Percentiles rank a stretch among this genome's conserved stretches.
phyloP scores from a whole-genome alignment of 305 asterid species.

The Nicotiana rustica region DNA sequence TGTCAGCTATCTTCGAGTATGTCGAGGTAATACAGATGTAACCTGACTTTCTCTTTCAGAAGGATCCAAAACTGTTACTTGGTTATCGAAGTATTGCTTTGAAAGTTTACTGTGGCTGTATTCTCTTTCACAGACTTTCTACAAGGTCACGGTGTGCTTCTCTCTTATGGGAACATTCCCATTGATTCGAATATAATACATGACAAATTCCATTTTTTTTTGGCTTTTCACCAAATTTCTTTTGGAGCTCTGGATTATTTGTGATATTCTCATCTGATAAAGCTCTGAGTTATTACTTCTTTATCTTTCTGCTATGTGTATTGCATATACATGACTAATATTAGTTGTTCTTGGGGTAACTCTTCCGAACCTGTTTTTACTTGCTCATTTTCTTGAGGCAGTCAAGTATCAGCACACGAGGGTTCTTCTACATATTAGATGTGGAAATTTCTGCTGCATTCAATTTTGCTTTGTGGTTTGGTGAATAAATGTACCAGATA shows the following conservation, averaged over 20 bases:
- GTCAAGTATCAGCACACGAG: not conserved
- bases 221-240: not conserved
- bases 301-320: not conserved
- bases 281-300: not conserved
- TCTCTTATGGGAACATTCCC: not conserved
- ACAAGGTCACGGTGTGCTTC: slow-evolving; percentile 9
- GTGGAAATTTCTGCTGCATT: slow-evolving; percentile 15
- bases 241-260: slow-evolving; percentile 15
- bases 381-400: slow-evolving; percentile 13
- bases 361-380: not conserved
- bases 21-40: slow-evolving; percentile 17
- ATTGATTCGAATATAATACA: slow-evolving; percentile 10
- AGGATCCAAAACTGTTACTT: not conserved
- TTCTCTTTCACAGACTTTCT: not conserved
- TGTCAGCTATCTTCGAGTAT: slow-evolving; percentile 1
- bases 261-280: not conserved
- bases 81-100: not conserved
- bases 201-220: not conserved
- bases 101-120: no score
- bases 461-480: not conserved
- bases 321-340: not conserved
- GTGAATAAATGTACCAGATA: slow-evolving; percentile 6
- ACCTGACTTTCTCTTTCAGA: not conserved
- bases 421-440: not conserved
- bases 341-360: not conserved